Evolutionary conservation across 139 green algal genomes (phyloP).

Genomic region (Ettlia oleoabundans): DNA sequence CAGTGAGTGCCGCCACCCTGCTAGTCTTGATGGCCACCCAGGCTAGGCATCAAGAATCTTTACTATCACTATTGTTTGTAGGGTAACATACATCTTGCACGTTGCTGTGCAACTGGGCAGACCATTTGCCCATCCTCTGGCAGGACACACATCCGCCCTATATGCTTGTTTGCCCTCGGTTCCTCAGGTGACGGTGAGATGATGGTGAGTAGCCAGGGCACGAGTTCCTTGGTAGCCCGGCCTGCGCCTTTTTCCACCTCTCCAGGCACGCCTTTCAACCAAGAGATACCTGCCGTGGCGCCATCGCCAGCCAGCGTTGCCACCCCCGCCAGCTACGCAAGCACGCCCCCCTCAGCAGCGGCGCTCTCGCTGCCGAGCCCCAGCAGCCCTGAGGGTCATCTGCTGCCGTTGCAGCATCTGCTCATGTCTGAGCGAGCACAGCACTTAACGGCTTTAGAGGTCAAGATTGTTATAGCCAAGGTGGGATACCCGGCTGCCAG

Average conservation of each 20-base stretch:
- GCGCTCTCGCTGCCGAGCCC: neutral
- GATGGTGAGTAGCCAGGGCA: constrained; percentile 14
- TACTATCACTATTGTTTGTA: too few relatives aligned
- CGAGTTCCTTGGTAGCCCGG: neutral
- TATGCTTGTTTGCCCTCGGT: neutral
- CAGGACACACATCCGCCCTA: neutral
- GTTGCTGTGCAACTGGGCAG: too few relatives aligned
- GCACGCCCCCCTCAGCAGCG: neutral
- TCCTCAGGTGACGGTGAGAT: constrained; percentile 21
- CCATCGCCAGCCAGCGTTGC: neutral
- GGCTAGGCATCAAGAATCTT: too few relatives aligned
- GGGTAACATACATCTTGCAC: too few relatives aligned
- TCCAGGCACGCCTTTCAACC: neutral
- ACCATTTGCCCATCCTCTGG: too few relatives aligned
- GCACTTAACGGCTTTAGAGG: constrained; percentile 32
- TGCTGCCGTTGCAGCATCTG: constrained; percentile 41
- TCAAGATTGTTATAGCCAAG: constrained; percentile 44
- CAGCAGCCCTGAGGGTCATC: neutral
- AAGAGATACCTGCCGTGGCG: neutral
- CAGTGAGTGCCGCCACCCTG: constrained; percentile 28
- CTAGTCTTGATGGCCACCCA: too few relatives aligned
- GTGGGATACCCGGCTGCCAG: neutral
- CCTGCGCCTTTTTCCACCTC: neutral
- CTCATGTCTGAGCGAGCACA: constrained; percentile 37
- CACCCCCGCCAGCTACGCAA: neutral